Evolutionary conservation across 805 yeast genomes (phyloP), one percentile per base, ranked within the genome.

Genomic region (Pichia rugopelliculosa): DNA sequence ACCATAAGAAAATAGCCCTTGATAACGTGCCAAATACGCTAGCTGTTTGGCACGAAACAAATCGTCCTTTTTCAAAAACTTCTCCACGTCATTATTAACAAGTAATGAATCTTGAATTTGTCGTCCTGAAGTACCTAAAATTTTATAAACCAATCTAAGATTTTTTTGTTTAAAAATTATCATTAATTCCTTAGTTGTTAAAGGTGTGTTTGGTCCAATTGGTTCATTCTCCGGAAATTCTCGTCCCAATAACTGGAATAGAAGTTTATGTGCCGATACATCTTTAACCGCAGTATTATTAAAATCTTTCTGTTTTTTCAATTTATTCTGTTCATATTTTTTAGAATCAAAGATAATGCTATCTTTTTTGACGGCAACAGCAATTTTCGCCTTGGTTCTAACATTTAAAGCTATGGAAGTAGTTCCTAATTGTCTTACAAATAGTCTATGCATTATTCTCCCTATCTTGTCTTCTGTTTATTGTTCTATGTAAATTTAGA

Each of bases 1-100:
- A 53, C 86, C 85, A 77, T 79, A 74, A 1, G 79, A 85, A 27
- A 80, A 85, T 0, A 70, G 54, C 9, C 85, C 87, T 34, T 72
- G 70, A 25, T 27, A 38, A 23, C 64, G 48, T 1, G 66, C 66
- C 39, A 62, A 20, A 22, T 46, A 45, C 4, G 59, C 58, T 34
- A 64, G 41, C 17, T 50, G 51, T 22, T 55, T 48, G 0, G 90
- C 90, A 48, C 84, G 75, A 27, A 67, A 69, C 0, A 70, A 51
- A 33, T 76, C 77, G 45, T 70, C 78, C 44, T 76, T 62, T 18
- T 65, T 66, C 30, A 86, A 62, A 48, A 83, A 74, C 46, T 75
- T 74, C 15, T 64, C 55, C 0, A 77, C 79, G 50, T 82, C 83
- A 36, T 70, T 60, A 18, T 77, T 76, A 13, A 84, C 79, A 24